Base-by-base conservation (phyloP, 2,329 filamentous ascomycete species). In the Coniochaeta sp. region DNA sequence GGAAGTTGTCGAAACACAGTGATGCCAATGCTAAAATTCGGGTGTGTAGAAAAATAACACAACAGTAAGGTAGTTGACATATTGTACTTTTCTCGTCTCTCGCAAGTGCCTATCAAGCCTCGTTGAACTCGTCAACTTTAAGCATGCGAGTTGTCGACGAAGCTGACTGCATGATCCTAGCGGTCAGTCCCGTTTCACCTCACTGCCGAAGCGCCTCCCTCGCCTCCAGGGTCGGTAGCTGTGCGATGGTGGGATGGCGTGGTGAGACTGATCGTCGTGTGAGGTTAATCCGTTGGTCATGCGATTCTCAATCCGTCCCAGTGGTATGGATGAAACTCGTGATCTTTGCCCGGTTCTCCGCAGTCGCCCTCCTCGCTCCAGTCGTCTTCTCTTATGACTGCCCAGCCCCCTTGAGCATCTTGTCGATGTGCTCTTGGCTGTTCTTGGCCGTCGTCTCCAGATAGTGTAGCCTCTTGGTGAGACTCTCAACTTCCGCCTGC, bases 371-470 rank as follows among this genome's bases (percentile, higher is more conserved):
- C 43, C 43, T 26, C 19, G 43, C 22, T 26, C 19, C 43, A 14
- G 12, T 22, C 34, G 34, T 47, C 19, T 22, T 22, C 5, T 47
- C 31, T 59, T 26, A 69, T 24, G 64, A 60, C 57, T 66, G 65
- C 59, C 74, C 68, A 11, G 69, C 67, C 26, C 76, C 76, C 70
- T 84, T 84, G 70, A 98, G 82, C 71, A 98, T 93, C 74, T 92
- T 89, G 72, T 96, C 89, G 67, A 98, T 89, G 70, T 96, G 91
- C 66, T 93, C 87, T 67, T 89, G 87, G 75, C 92, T 96, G 71
- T 98, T 99, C 79, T 96, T 92, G 72, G 91, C 89, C 57, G 95
- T 98, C 61, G 91, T 96, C 78, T 98, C 93, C 52, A 98, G 81
- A 71, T 97, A 98, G 67, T 93, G 86, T 68, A 97, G 79, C 74